Percentiles rank a stretch among this genome's conserved stretches.
phyloP scores from a whole-genome alignment of 257 asterid genomes.

The Lithospermum erythrorhizon region DNA sequence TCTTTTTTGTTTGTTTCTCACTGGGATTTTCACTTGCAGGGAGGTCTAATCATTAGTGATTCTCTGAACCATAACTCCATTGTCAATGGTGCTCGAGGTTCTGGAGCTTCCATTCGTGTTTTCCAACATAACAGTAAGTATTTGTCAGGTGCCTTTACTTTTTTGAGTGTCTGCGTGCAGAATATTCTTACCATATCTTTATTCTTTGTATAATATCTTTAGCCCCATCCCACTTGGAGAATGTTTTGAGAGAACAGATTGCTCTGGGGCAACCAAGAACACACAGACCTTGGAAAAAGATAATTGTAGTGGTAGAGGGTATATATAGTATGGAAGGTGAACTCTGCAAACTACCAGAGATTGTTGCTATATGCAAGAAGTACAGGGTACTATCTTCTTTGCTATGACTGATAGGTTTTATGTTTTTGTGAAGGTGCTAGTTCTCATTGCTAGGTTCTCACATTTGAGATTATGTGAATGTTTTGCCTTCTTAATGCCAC shows the following conservation, averaged over 20 bases:
- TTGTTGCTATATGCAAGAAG: conserved; percentile 90
- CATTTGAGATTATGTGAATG: background rate
- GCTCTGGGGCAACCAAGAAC: conserved; percentile 97
- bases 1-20: background rate
- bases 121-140: conserved; percentile 92
- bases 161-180: conserved; percentile 3
- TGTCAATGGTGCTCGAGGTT: conserved; percentile 98
- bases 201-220: conserved; percentile 19
- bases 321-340: conserved; percentile 99
- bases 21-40: conserved; percentile 37
- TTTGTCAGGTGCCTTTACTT: background rate
- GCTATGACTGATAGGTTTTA: background rate
- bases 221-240: conserved; percentile 94
- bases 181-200: background rate
- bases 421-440: background rate
- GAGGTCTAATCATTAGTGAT: conserved; percentile 93
- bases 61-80: conserved; percentile 94
- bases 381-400: conserved; percentile 58
- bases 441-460: background rate
- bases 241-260: conserved; percentile 77
- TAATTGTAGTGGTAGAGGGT: conserved; percentile 95
- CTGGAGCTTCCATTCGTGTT: conserved; percentile 92
- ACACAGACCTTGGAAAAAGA: conserved; percentile 97
- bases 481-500: background rate
- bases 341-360: conserved; percentile 93